Conservation (phyloP, 768 basidiomycete species). For the Crassisporium funariophilum region DNA sequence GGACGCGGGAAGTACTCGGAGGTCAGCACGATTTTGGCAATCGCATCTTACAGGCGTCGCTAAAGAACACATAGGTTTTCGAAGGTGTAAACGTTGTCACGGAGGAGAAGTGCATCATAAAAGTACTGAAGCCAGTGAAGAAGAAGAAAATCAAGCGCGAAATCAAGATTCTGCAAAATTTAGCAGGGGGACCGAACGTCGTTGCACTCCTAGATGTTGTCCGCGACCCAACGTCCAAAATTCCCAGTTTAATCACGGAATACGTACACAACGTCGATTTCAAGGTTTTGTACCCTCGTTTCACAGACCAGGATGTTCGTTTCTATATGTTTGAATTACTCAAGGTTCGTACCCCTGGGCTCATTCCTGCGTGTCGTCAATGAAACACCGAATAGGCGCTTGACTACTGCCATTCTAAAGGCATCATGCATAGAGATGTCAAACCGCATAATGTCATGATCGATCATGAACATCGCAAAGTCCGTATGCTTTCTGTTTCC, state of each 20-base stretch:
- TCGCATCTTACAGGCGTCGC: conserved; percentile 10
- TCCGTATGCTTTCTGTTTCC: conserved; percentile 33
- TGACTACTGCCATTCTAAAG: conserved; percentile 97
- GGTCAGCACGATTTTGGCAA: conserved; percentile 42
- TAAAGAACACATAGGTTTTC: conserved; percentile 62
- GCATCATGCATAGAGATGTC: conserved; percentile 98
- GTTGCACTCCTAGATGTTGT: conserved; percentile 94
- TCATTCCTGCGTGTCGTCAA: not conserved
- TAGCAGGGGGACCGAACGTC: conserved; percentile 94
- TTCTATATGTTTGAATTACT: conserved; percentile 97
- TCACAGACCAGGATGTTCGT: conserved; percentile 93
- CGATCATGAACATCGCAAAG: conserved; percentile 95
- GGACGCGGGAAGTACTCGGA: conserved; percentile 96
- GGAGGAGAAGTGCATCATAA: conserved; percentile 96
- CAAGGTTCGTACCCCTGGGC: conserved; percentile 54
- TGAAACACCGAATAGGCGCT: conserved; percentile 63
- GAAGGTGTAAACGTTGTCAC: conserved; percentile 91
- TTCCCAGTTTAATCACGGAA: conserved; percentile 95
- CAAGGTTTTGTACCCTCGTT: conserved; percentile 93
- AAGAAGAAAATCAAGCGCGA: conserved; percentile 99
- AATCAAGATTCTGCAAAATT: conserved; percentile 96
- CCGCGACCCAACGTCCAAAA: conserved; percentile 93
- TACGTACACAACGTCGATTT: conserved; percentile 98
- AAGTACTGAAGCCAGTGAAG: conserved; percentile 98
- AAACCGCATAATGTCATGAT: conserved; percentile 99